Base-by-base conservation (phyloP, 768 basidiomycete genomes). In the Dioszegia aurantiaca region DNA sequence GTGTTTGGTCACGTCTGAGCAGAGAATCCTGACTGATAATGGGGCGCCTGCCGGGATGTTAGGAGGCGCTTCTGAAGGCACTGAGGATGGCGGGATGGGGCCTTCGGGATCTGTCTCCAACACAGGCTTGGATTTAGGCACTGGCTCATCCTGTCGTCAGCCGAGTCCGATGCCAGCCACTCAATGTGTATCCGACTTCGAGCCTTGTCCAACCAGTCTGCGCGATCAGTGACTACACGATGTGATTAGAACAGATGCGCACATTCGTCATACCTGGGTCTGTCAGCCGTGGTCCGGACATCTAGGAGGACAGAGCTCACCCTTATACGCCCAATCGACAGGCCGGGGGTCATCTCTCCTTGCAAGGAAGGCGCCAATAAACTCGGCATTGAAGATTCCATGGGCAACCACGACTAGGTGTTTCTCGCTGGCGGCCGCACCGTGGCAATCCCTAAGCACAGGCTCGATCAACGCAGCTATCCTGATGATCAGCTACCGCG, bases 361-460 rank as follows among this genome's bases (percentile, higher is more conserved):
- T 51, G 77, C 60, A 49, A 77, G 17, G 44, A 80, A 51, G 0
- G 76, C 76, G 2, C 74, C 77, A 5, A 80, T 61, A 54, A 77
- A 74, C 59, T 80, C 78, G 10, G 68, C 58, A 45, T 79, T 75
- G 65, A 77, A 78, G 61, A 80, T 79, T 0, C 79, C 79, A 59
- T 80, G 79, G 37, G 78, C 79, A 3, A 80, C 77, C 5, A 80
- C 70, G 1, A 78, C 67, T 24, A 77, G 46, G 72, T 72, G 70
- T 62, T 64, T 42, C 36, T 65, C 53, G 56, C 58, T 40, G 31
- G 65, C 16, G 16, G 68, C 52, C 44, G 58, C 46, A 23, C 70
- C 71, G 23, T 60, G 58, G 44, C 67, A 62, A 27, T 59, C 61
- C 53, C 64, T 41, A 14, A 79, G 51, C 45, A 70, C 64, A 2